Conservation (phyloP, 169 alveolate genomes). For the Plasmodium billcollinsi region DNA sequence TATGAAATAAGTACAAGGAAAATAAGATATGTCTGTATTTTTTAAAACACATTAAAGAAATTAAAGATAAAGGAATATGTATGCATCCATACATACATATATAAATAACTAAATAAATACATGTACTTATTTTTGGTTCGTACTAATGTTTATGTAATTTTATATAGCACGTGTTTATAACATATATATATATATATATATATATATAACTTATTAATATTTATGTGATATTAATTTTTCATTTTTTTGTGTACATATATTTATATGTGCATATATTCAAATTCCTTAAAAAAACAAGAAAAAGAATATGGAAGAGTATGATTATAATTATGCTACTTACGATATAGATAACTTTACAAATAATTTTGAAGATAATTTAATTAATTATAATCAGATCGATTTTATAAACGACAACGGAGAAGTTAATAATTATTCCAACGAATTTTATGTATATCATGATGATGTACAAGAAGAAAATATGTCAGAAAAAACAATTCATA, state of each 20-base stretch:
- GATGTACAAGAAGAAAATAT: not conserved
- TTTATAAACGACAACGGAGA: not conserved
- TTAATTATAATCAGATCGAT: not conserved
- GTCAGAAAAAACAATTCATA: not conserved
- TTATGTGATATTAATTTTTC: too few species aligned
- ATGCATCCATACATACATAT: too few species aligned
- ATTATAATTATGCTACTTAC: not conserved
- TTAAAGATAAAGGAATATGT: too few species aligned
- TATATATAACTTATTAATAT: too few species aligned
- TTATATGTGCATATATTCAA: not conserved
- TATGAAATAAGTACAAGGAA: too few species aligned
- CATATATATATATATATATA: too few species aligned
- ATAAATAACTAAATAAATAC: too few species aligned
- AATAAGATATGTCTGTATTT: too few species aligned
- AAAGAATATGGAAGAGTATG: slow-evolving; percentile 14
- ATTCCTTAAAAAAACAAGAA: not conserved
- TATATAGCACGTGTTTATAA: too few species aligned
- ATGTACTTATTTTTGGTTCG: too few species aligned
- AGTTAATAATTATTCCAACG: not conserved
- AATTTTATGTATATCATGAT: not conserved
- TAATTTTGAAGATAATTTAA: slow-evolving; percentile 6
- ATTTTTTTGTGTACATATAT: not conserved
- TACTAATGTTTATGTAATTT: too few species aligned
- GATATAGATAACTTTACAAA: slow-evolving; percentile 14
- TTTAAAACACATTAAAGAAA: too few species aligned